Conservation (phyloP, 1,139 yeast genomes). For the Magnusiomyces fungicola region DNA sequence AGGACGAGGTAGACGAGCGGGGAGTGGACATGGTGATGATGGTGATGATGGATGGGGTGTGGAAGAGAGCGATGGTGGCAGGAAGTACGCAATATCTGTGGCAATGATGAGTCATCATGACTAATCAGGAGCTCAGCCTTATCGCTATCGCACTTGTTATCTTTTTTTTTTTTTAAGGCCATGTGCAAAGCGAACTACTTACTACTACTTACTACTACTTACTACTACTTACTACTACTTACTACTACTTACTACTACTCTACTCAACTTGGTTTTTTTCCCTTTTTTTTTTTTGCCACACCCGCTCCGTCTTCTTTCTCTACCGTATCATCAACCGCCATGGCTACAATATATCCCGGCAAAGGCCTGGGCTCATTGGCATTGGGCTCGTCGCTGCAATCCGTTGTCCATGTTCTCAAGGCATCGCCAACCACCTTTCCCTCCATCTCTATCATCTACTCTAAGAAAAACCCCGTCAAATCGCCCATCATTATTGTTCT, state of each 20-base stretch:
- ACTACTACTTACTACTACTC: too few species aligned
- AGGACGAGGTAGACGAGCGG: constrained; percentile 31
- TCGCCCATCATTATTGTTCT: constrained; percentile 22
- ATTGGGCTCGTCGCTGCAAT: constrained; percentile 24
- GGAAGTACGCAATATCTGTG: neutral
- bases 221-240: too few species aligned
- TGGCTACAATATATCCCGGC: constrained; percentile 14
- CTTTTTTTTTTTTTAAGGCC: too few species aligned
- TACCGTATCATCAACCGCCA: neutral
- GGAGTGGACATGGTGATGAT: constrained; percentile 25
- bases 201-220: too few species aligned
- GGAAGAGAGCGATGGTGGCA: neutral
- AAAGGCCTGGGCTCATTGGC: constrained; percentile 15
- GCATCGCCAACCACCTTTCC: constrained; percentile 23
- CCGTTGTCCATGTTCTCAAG: constrained; percentile 20
- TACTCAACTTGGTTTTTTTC: too few species aligned
- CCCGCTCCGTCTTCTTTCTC: too few species aligned
- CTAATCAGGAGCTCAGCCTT: neutral
- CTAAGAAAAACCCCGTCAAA: constrained; percentile 18
- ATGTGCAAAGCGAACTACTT: too few species aligned
- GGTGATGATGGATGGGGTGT: neutral
- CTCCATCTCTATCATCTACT: constrained; percentile 22
- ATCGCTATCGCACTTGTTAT: neutral
- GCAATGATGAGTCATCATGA: constrained; percentile 1
- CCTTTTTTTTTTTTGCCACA: too few species aligned